Conservation (phyloP, 352 stramenopile species). For the Phytopythium aichiense region DNA sequence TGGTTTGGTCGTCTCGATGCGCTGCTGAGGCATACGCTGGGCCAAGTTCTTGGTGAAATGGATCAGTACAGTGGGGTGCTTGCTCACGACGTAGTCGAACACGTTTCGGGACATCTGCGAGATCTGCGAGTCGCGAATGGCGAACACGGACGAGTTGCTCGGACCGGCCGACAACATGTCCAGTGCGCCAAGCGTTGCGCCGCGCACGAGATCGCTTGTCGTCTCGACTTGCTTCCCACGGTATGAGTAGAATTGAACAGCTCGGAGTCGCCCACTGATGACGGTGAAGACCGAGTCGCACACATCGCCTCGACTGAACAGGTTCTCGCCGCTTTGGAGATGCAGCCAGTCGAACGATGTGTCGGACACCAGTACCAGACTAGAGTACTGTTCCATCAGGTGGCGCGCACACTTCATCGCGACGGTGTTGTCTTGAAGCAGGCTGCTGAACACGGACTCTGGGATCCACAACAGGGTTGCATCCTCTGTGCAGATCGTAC, state of each 20-base stretch:
- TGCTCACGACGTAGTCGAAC: conserved; percentile 80
- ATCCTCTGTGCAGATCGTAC: conserved; percentile 45
- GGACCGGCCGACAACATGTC: conserved; percentile 74
- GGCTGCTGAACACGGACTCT: conserved; percentile 45
- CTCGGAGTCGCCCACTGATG: conserved; percentile 72
- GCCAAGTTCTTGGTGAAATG: conserved; percentile 81
- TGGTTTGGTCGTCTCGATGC: conserved; percentile 23
- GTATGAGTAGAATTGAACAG: conserved; percentile 61
- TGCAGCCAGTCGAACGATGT: conserved; percentile 84
- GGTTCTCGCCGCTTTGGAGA: conserved; percentile 71
- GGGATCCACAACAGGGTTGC: conserved; percentile 52
- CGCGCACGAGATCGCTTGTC: conserved; percentile 74
- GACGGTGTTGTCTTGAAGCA: conserved; percentile 52
- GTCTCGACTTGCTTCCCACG: conserved; percentile 66
- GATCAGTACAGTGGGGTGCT: conserved; percentile 59
- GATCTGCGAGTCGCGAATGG: conserved; percentile 83
- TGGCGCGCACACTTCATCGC: conserved; percentile 49
- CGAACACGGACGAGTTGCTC: conserved; percentile 82
- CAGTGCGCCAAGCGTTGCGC: conserved; percentile 72
- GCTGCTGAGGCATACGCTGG: conserved; percentile 47
- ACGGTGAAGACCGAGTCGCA: conserved; percentile 82
- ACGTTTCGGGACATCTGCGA: conserved; percentile 85
- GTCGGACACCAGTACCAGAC: conserved; percentile 64
- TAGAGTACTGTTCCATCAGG: conserved; percentile 68
- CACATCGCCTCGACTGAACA: conserved; percentile 74